These are phyloP conservation scores for Isatis tinctoria DNA, from an alignment of 345 rosid species.

Conservation along the genomic window DNA sequence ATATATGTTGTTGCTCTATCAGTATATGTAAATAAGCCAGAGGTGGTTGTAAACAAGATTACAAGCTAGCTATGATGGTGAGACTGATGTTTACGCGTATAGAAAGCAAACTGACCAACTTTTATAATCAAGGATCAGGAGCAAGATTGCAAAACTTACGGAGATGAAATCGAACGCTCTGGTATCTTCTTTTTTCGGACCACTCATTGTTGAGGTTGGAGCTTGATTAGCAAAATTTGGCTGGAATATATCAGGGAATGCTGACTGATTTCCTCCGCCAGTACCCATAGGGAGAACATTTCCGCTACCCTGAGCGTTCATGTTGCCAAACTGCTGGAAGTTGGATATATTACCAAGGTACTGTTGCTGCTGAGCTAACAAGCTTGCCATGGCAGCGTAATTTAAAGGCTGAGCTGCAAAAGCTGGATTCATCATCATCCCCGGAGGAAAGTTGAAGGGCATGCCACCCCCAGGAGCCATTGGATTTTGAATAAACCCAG, in stretches of 20 bases:
- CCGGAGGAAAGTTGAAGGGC: constrained; percentile 60
- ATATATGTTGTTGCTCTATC: constrained; percentile 9
- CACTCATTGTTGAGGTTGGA: constrained; percentile 56
- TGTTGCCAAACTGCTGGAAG: constrained; percentile 63
- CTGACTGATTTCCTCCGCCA: constrained; percentile 44
- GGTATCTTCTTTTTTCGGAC: constrained; percentile 73
- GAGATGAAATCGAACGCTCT: constrained; percentile 95
- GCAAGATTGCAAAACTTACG: constrained; percentile 47
- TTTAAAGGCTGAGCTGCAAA: constrained; percentile 59
- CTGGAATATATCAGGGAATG: constrained; percentile 88
- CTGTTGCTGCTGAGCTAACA: constrained; percentile 78
- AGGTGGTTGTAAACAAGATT: background rate
- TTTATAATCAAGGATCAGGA: background rate
- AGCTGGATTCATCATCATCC: constrained; percentile 61
- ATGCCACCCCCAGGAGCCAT: constrained; percentile 47
- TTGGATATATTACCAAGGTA: constrained; percentile 69
- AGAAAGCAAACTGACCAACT: background rate
- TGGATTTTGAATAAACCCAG: constrained; percentile 44
- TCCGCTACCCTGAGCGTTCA: constrained; percentile 50
- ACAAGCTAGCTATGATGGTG: background rate
- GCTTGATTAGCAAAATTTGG: constrained; percentile 52
- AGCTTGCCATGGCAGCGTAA: constrained; percentile 64
- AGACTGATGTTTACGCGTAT: background rate
- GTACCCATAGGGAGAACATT: constrained; percentile 34
- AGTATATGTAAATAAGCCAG: background rate